Base-by-base conservation (phyloP, 192 early-diverging fungal genomes). In the Chytriomyces sp. region DNA sequence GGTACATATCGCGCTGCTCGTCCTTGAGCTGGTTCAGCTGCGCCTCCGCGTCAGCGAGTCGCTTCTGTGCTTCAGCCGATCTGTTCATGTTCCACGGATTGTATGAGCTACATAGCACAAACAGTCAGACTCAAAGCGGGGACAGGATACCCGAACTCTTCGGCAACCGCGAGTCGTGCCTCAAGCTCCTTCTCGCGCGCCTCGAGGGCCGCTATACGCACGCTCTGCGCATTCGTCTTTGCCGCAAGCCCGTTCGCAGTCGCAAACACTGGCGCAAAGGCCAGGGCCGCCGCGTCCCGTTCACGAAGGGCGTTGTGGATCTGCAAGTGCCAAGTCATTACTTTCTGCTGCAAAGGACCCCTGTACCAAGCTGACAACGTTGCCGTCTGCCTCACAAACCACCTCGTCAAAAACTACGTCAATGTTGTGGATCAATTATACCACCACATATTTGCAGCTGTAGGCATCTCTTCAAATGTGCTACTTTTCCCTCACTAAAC, bases 1-100 rank as follows among this genome's bases (percentile, higher is more conserved):
- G 92, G 84, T 96, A 99, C 73, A 96, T 83, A 64, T 94, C 90
- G 19, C 88, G 84, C 17, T 89, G 90, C 77, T 99, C 96, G 49
- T 93, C 88, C 75, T 96, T 93, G 25, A 97, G 80, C 30, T 77
- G 73, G n/a, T 80, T 74, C 2, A 96, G 73, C 67, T 93, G 86
- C 40, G 82, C 80, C 76, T 95, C 93, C 28, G 95, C 84, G 56
- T 93, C 91, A 26, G 60, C 66, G n/a, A 59, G 34, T 41, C 52
- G 25, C 28, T 60, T 39, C 37, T 73, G 75, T 5, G 72, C 52
- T 22, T 80, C 75, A 32, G 74, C 34, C 8, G 78, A 80, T 22
- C 78, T 77, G 67, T 10, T 38, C 3, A 22, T 22, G 2, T 17
- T 22, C n/a, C 49, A 37, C 28, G n/a, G 54, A 56, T 56, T 56